Evolutionary conservation across 75 land plant species (phyloP), one percentile per base, ranked within the genome.

Genomic region (Cupressus sempervirens): DNA sequence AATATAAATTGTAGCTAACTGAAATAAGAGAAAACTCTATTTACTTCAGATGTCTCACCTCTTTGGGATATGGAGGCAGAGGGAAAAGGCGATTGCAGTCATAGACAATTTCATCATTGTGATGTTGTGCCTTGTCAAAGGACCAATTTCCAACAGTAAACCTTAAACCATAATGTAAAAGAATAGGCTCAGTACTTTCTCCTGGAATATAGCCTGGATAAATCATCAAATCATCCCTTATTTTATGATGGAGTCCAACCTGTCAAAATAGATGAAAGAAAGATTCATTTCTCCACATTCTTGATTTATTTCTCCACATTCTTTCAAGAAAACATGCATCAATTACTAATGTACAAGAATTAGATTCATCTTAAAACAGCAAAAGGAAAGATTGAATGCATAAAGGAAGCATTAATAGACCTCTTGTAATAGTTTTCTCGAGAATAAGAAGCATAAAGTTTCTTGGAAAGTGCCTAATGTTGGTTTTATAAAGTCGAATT

Each of bases 171-270:
- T 97, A 97, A 85, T 97, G 99, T 86, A 97, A 56, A 84, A 97
- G 92, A 81, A 93, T 85, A 83, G 99, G 98, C 86, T 97, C 96
- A 76, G 92, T 89, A 26, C 94, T 95, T 18, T 82, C 79, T 72
- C 80, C 30, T 50, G 99, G 99, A 84, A 88, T 87, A 84, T 97
- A 97, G 5, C 99, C 98, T 45, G 99, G 99, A 86, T 97, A 97
- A 43, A 97, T 90, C 99, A 97, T 97, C 90, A 96, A 81, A 80
- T 97, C 88, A 86, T 97, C 93, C 84, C 84, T 92, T 35, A 96
- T 94, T 87, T 96, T 96, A 86, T 97, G 99, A 23, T 87, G 91
- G 70, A 97, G 92, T 75, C 99, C 99, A 11, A 92, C 98, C 99
- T 97, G 91, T 81, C 29, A 26, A 86, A 88, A 30, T 29, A 86